These are phyloP conservation scores for Suhomyces prunicola DNA, from an alignment of 805 yeast genomes.

Conservation along the genomic window DNA sequence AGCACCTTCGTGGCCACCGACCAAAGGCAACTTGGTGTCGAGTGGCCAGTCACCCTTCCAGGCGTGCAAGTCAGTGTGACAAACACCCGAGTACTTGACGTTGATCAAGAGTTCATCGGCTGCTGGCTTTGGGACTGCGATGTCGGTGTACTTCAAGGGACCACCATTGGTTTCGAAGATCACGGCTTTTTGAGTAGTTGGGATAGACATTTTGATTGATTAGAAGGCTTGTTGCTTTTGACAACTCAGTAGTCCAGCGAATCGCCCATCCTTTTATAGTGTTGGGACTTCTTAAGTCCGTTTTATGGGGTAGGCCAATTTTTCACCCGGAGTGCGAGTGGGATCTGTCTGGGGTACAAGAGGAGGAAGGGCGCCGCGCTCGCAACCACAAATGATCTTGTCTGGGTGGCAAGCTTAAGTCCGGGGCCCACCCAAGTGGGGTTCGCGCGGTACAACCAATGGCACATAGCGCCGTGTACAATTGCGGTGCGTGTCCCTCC, in stretches of 20 bases:
- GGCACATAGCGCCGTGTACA: neutral
- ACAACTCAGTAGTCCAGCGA: neutral
- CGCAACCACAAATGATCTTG: neutral
- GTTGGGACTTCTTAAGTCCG: neutral
- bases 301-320: neutral
- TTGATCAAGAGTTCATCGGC: conserved; percentile 75
- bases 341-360: neutral
- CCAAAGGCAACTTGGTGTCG: conserved; percentile 68
- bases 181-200: conserved; percentile 68
- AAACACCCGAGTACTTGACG: conserved; percentile 85
- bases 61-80: conserved; percentile 93
- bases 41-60: conserved; percentile 95
- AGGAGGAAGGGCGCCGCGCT: too few relatives aligned
- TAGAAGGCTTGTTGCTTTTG: neutral
- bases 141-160: conserved; percentile 57
- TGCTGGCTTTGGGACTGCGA: conserved; percentile 78
- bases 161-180: conserved; percentile 67
- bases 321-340: neutral
- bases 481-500: neutral
- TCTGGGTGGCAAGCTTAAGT: neutral
- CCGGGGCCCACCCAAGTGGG: neutral
- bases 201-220: conserved; percentile 30
- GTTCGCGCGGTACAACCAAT: neutral
- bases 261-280: neutral
- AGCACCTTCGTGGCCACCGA: conserved; percentile 91